phyloP scores from a whole-genome alignment of 192 early-diverging fungal species.

The Rhizophagus sp. region DNA sequence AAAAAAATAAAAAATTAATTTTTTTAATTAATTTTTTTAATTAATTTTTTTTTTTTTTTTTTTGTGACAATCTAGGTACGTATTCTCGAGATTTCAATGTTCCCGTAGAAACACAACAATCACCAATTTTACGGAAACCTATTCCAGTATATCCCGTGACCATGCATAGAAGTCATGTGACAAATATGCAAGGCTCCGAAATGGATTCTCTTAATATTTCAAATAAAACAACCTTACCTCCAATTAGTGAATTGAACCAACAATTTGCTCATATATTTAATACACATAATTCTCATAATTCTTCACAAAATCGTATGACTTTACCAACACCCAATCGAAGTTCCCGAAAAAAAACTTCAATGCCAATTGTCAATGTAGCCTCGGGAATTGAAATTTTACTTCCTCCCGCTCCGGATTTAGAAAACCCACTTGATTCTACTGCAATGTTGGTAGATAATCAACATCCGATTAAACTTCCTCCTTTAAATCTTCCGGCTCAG shows the following conservation, averaged over 20 bases:
- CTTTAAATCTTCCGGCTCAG: background rate
- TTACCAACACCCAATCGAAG: background rate
- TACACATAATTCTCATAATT: too few relatives aligned
- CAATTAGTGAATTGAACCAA: background rate
- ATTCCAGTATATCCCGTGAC: background rate
- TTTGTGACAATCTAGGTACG: too few relatives aligned
- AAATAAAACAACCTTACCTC: background rate
- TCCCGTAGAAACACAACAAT: background rate
- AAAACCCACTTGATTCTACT: background rate
- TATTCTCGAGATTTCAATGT: too few relatives aligned
- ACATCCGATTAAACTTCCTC: background rate
- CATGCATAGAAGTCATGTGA: background rate
- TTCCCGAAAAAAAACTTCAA: background rate
- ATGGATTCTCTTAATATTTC: too few relatives aligned
- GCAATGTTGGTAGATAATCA: background rate
- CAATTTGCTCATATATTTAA: too few relatives aligned
- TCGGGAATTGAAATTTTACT: background rate
- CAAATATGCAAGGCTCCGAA: background rate
- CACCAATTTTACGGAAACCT: background rate
- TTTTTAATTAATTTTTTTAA: background rate
- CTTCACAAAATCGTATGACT: background rate
- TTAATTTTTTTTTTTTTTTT: background rate
- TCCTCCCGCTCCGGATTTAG: background rate
- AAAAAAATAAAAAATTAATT: background rate
- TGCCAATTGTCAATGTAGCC: background rate